These are phyloP conservation scores for Suillus fuscotomentosus DNA, from an alignment of 768 basidiomycete species.

Conservation along the genomic window DNA sequence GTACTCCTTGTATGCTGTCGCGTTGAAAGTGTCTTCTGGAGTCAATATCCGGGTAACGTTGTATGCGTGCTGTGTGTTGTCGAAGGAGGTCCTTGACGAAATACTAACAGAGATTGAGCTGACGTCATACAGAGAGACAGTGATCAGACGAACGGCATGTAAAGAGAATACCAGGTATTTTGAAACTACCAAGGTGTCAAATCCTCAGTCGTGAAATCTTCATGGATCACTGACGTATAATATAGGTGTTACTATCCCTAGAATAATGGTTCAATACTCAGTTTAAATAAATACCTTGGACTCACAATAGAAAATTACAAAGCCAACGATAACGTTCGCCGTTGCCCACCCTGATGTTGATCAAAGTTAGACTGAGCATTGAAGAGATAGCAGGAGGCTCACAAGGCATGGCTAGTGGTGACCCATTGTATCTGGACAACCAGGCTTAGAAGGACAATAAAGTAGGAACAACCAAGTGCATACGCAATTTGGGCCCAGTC, in stretches of 20 bases:
- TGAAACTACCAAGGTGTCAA: conserved; percentile 41
- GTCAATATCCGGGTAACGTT: conserved; percentile 59
- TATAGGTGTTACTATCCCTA: conserved; percentile 35
- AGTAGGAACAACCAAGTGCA: conserved; percentile 16
- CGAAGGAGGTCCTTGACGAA: conserved; percentile 59
- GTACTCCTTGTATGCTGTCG: conserved; percentile 51
- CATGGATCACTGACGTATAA: conserved; percentile 49
- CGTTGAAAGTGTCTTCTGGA: conserved; percentile 49
- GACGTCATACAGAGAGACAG: neutral
- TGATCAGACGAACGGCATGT: conserved; percentile 49
- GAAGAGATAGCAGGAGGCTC: conserved; percentile 4
- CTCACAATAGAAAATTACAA: conserved; percentile 70
- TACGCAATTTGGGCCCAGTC: conserved; percentile 72
- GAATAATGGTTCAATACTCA: conserved; percentile 1
- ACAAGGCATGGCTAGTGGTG: conserved; percentile 71
- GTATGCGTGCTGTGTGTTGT: conserved; percentile 56
- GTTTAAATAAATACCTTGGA: neutral
- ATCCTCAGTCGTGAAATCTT: conserved; percentile 28
- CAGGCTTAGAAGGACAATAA: neutral
- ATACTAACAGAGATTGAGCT: conserved; percentile 36
- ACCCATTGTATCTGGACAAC: conserved; percentile 25
- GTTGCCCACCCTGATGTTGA: conserved; percentile 63
- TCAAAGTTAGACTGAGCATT: neutral
- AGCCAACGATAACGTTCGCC: conserved; percentile 67
- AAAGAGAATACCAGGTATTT: conserved; percentile 59